phyloP scores from a whole-genome alignment of 2,329 filamentous ascomycete species.

The Fusarium solani-melongenae region DNA sequence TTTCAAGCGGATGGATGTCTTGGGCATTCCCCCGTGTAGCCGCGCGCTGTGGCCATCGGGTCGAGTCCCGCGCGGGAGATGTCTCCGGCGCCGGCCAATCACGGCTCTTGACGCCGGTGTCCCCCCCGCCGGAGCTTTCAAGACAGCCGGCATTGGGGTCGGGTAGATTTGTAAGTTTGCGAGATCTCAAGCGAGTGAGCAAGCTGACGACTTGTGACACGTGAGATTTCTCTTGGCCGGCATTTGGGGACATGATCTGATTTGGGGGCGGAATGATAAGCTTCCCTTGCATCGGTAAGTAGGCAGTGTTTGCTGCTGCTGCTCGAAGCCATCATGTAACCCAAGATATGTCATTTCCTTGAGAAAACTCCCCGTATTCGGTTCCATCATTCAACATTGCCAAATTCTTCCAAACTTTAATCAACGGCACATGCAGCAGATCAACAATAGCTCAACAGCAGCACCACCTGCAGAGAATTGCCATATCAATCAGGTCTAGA shows the following conservation, averaged over 20 bases:
- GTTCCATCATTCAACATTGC: not conserved
- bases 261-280: not conserved
- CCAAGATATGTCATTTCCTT: not conserved
- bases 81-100: not conserved
- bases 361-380: not conserved
- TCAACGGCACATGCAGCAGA: not conserved
- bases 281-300: not conserved
- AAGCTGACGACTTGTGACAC: not conserved
- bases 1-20: not conserved
- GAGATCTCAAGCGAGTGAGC: not conserved
- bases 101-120: not conserved
- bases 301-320: not conserved
- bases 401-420: not conserved
- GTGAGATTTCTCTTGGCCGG: not conserved
- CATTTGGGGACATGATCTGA: not conserved
- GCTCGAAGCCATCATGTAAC: not conserved
- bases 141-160: not conserved
- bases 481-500: not conserved
- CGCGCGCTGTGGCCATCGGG: not conserved
- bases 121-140: not conserved
- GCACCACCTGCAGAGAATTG: not conserved
- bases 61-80: not conserved
- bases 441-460: not conserved
- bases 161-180: not conserved
- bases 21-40: not conserved